phyloP scores from a whole-genome alignment of 495 filamentous ascomycete species.

The Neurospora hispaniola region DNA sequence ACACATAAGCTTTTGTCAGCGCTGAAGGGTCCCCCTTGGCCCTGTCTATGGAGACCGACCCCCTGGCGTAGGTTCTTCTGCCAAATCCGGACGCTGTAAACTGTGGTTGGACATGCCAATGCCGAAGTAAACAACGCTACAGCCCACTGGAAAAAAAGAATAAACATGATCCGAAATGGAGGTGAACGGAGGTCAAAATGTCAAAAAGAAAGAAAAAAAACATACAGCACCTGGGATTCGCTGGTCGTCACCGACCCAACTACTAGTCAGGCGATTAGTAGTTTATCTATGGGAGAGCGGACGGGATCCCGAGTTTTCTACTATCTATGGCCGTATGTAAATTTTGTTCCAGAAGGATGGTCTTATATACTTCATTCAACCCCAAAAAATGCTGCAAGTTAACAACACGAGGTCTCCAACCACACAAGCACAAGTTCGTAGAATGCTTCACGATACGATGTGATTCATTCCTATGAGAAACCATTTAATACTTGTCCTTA shows the following conservation, averaged over 20 bases:
- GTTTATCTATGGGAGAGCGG: background rate
- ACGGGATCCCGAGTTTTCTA: too few species aligned
- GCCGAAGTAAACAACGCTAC: background rate
- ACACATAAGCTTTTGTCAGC: background rate
- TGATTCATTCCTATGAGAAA: background rate
- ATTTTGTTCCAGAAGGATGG: background rate
- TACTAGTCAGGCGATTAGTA: conserved; percentile 22
- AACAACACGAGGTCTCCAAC: background rate
- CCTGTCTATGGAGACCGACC: background rate
- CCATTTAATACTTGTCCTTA: background rate
- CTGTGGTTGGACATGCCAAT: background rate
- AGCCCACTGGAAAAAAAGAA: background rate
- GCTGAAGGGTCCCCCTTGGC: background rate
- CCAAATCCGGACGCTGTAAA: background rate
- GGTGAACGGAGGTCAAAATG: too few species aligned
- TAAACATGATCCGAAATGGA: background rate
- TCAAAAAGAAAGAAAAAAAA: background rate
- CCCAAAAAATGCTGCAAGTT: background rate
- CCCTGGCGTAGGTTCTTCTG: background rate
- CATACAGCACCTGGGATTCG: conserved; percentile 20
- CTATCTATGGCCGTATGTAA: too few species aligned
- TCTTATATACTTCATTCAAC: background rate
- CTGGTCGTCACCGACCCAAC: conserved; percentile 39
- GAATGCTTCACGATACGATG: background rate
- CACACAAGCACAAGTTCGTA: background rate